phyloP scores from a whole-genome alignment of 2,329 filamentous ascomycete genomes.

The Colletotrichum godetiae region DNA sequence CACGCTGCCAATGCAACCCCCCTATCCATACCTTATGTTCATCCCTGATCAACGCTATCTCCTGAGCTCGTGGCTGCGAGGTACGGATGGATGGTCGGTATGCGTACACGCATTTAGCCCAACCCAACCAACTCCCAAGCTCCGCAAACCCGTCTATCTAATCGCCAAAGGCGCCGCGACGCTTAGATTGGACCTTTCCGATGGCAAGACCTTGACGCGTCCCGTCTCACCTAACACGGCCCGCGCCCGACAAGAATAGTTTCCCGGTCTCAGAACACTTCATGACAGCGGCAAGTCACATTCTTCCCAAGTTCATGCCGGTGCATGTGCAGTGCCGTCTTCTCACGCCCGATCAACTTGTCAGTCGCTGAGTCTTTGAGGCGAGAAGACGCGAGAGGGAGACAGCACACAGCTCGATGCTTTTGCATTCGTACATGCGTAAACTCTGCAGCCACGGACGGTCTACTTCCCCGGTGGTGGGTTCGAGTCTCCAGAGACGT shows the following conservation, averaged over 20 bases:
- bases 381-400: not conserved
- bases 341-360: not conserved
- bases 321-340: not conserved
- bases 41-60: conserved; percentile 13
- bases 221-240: conserved; percentile 23
- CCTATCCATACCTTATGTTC: conserved; percentile 7
- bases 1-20: conserved; percentile 19
- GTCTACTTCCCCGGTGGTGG: not conserved
- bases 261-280: not conserved
- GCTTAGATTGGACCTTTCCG: conserved; percentile 7
- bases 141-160: not conserved
- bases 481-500: not conserved
- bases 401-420: not conserved
- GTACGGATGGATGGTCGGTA: not conserved
- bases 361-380: not conserved
- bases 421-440: not conserved
- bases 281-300: conserved; percentile 13
- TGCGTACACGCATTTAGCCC: not conserved
- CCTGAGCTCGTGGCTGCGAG: not conserved
- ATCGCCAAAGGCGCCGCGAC: not conserved
- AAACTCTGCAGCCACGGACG: not conserved
- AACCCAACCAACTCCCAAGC: not conserved
- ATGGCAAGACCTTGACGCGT: conserved; percentile 16
- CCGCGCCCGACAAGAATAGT: conserved; percentile 1
- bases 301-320: not conserved